These are phyloP conservation scores for Setaria viridis DNA, from an alignment of 202 grass and related monocot genomes.

Conservation along the genomic window DNA sequence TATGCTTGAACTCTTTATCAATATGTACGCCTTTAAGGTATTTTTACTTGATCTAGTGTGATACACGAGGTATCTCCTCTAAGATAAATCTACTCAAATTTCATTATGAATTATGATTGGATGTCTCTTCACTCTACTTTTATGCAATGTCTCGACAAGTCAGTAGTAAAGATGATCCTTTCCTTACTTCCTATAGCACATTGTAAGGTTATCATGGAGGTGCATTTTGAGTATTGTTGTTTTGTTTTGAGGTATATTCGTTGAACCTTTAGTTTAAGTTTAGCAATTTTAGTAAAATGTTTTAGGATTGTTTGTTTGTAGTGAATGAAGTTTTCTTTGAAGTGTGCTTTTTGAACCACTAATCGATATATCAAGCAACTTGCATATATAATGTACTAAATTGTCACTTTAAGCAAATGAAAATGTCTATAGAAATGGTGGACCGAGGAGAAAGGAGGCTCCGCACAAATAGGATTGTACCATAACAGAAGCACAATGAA, in stretches of 20 bases:
- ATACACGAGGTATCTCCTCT: not conserved
- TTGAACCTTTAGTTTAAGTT: not conserved
- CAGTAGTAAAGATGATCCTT: not conserved
- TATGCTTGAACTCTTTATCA: not conserved
- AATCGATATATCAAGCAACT: not conserved
- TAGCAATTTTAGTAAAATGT: not conserved
- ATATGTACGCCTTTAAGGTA: not conserved
- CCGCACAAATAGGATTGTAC: no score
- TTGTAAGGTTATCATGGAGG: not conserved
- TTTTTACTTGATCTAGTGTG: not conserved
- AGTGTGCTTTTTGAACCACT: not conserved
- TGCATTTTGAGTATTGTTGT: not conserved
- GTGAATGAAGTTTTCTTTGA: not conserved
- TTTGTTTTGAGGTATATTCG: not conserved
- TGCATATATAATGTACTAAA: not conserved
- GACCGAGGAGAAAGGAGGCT: no score
- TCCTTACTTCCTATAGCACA: not conserved
- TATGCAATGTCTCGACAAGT: not conserved
- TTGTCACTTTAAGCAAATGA: no score
- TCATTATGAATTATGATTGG: not conserved
- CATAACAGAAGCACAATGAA: no score
- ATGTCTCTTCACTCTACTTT: not conserved
- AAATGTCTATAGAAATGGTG: no score
- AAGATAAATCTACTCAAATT: not conserved
- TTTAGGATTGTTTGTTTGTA: not conserved